These are phyloP conservation scores for Coniochaeta sp. DNA, from an alignment of 2,329 filamentous ascomycete genomes.

Conservation along the genomic window DNA sequence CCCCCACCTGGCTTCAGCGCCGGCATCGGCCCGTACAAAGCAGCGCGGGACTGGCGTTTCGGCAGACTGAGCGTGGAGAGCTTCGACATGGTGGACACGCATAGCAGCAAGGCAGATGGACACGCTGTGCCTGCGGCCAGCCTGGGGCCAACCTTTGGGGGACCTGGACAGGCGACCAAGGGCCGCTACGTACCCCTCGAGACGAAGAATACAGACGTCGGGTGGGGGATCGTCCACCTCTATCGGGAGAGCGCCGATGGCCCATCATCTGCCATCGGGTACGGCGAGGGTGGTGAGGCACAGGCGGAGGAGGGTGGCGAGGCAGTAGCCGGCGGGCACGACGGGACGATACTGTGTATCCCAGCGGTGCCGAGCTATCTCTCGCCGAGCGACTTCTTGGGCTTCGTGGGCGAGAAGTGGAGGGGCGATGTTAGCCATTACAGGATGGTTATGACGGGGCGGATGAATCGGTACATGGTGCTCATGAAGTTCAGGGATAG, in stretches of 20 bases:
- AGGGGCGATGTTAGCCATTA: constrained; percentile 86
- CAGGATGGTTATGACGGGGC: constrained; percentile 83
- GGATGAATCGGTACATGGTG: constrained; percentile 88
- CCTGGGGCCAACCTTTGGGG: constrained; percentile 47
- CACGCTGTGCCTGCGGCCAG: constrained; percentile 22
- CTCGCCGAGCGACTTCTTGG: constrained; percentile 82
- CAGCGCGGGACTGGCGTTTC: constrained; percentile 70
- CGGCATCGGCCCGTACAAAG: constrained; percentile 40
- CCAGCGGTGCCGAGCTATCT: constrained; percentile 92
- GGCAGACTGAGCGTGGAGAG: constrained; percentile 72
- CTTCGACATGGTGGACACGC: constrained; percentile 54
- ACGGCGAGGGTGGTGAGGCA: constrained; percentile 27
- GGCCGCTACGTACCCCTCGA: constrained; percentile 69
- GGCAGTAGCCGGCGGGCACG: constrained; percentile 32
- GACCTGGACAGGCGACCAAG: constrained; percentile 70
- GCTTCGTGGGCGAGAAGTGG: constrained; percentile 85
- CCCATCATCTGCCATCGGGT: constrained; percentile 25
- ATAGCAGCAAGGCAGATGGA: constrained; percentile 12
- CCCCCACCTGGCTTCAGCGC: constrained; percentile 34
- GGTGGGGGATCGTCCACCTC: constrained; percentile 90
- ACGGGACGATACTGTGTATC: constrained; percentile 89
- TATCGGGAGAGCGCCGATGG: constrained; percentile 67
- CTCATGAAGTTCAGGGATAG: constrained; percentile 85
- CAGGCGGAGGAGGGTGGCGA: constrained; percentile 17
- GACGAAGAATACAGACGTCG: constrained; percentile 66